phyloP scores from a whole-genome alignment of 139 green algal species.

The Chlamydomonas eustigma region DNA sequence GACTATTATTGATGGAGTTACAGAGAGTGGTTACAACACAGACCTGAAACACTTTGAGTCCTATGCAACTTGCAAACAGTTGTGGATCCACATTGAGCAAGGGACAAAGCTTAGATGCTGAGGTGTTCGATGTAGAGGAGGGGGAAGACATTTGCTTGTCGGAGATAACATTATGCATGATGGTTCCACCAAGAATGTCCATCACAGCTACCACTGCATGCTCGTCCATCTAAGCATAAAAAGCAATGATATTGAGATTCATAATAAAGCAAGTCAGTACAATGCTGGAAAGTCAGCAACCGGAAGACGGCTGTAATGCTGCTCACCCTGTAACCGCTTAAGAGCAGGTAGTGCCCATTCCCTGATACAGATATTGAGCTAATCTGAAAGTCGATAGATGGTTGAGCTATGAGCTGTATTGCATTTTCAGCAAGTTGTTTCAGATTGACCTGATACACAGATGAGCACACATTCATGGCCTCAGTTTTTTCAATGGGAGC shows the following conservation, averaged over 20 bases:
- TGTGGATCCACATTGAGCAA: slow-evolving; percentile 1
- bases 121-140: background rate
- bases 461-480: background rate
- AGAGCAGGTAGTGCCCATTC: slow-evolving; percentile 10
- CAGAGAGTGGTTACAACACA: no score
- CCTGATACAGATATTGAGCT: background rate
- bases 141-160: background rate
- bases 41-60: background rate
- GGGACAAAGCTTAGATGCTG: background rate
- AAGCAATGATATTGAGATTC: background rate
- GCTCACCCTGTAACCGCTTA: background rate
- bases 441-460: background rate
- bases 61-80: background rate
- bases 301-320: background rate
- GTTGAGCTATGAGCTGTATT: background rate
- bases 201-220: background rate
- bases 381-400: background rate
- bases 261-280: background rate
- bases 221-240: background rate
- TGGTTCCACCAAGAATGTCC: background rate
- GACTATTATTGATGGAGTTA: slow-evolving; percentile 1
- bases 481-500: background rate
- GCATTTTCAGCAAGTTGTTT: no score
- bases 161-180: background rate
- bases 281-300: background rate